These are phyloP conservation scores for Xylaria arbuscula DNA, from an alignment of 2,329 filamentous ascomycete species.

Conservation along the genomic window DNA sequence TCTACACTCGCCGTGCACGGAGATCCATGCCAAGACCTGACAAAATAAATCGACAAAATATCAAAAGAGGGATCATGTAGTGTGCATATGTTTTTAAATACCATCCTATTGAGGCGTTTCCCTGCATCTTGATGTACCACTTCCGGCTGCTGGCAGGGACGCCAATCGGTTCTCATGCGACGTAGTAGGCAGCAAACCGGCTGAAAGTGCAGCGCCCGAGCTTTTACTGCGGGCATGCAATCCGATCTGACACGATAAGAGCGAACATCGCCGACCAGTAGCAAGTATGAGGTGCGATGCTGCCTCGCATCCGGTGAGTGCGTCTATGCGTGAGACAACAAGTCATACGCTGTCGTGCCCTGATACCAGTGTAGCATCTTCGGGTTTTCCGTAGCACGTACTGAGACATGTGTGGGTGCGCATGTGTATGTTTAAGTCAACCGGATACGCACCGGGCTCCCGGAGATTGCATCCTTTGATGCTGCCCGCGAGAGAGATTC, in stretches of 20 bases:
- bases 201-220: not conserved
- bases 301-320: conserved; percentile 6
- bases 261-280: not conserved
- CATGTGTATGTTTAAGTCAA: not conserved
- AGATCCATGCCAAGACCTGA: conserved; percentile 13
- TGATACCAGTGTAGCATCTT: conserved; percentile 20
- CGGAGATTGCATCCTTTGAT: conserved; percentile 12
- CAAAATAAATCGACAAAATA: not conserved
- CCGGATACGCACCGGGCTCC: conserved; percentile 2
- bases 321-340: conserved; percentile 17
- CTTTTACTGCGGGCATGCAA: not conserved
- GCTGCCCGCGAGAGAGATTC: not conserved
- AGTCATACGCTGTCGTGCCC: conserved; percentile 10
- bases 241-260: conserved; percentile 16
- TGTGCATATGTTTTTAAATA: not conserved
- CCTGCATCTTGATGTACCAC: not conserved
- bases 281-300: conserved; percentile 13
- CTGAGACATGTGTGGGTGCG: not conserved
- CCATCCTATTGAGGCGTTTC: not conserved
- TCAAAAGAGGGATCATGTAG: not conserved
- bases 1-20: conserved; percentile 16
- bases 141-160: conserved; percentile 3
- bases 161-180: conserved; percentile 16
- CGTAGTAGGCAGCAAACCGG: conserved; percentile 5
- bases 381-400: not conserved